Percentiles rank a stretch among this genome's conserved stretches.
phyloP scores from a whole-genome alignment of 129 eudicot genomes.

The Oenanthe sinensis region DNA sequence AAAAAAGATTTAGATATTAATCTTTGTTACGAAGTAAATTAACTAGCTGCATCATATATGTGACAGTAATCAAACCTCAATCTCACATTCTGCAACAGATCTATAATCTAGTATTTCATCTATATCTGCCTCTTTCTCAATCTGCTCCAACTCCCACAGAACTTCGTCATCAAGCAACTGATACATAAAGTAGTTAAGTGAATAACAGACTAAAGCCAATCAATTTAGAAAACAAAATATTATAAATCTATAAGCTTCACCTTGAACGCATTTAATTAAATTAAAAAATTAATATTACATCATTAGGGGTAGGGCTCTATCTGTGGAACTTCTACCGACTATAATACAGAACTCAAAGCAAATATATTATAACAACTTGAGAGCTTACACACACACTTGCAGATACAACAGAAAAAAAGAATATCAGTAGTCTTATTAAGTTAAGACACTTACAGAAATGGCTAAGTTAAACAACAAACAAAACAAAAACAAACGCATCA shows the following conservation, averaged over 20 bases:
- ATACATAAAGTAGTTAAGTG: constrained; percentile 8
- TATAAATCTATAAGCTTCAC: not conserved
- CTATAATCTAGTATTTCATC: constrained; percentile 77
- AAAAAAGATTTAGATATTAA: not conserved
- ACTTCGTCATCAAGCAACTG: constrained; percentile 66
- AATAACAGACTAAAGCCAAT: not conserved
- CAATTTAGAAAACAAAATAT: not conserved
- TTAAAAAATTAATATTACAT: not conserved
- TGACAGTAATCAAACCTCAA: constrained; percentile 51
- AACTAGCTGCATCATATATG: constrained; percentile 5
- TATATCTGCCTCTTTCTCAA: constrained; percentile 77
- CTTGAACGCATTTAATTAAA: not conserved
- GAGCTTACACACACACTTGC: not conserved
- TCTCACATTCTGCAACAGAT: constrained; percentile 73
- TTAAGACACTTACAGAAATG: not conserved
- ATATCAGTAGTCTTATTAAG: not conserved
- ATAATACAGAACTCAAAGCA: not conserved
- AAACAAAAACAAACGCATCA: not conserved
- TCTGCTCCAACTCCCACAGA: constrained; percentile 64
- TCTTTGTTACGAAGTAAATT: not conserved
- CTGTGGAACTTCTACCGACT: not conserved
- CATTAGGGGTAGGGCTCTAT: not conserved
- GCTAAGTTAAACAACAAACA: not conserved
- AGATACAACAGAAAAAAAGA: not conserved
- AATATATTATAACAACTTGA: not conserved